phyloP scores from a whole-genome alignment of 2,329 filamentous ascomycete species.

The Pestalotiopsis sp. region DNA sequence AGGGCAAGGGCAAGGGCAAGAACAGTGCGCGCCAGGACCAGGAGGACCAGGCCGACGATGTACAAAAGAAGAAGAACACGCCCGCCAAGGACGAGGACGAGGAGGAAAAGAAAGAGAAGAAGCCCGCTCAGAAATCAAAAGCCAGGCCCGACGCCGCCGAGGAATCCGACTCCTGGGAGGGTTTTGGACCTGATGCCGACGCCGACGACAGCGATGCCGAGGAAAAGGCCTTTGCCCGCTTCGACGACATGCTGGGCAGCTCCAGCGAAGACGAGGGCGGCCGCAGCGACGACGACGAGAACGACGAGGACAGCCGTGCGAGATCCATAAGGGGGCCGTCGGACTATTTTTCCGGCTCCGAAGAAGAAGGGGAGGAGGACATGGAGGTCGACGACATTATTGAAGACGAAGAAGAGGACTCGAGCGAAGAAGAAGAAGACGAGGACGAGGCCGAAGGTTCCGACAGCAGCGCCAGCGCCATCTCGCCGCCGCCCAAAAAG shows the following conservation, averaged over 20 bases:
- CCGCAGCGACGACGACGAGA: conserved; percentile 31
- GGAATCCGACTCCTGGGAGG: conserved; percentile 28
- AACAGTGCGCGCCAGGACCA: conserved; percentile 24
- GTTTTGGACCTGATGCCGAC: conserved; percentile 5
- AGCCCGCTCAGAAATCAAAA: conserved; percentile 18
- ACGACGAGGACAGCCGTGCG: conserved; percentile 27
- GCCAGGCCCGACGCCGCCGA: conserved; percentile 17
- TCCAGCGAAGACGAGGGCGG: conserved; percentile 42
- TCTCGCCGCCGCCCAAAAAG: conserved; percentile 34
- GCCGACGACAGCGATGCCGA: conserved; percentile 18
- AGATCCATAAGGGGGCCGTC: conserved; percentile 20
- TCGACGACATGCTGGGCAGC: conserved; percentile 48
- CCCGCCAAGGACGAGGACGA: conserved; percentile 19
- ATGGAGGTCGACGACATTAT: conserved; percentile 18
- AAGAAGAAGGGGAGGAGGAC: conserved; percentile 16
- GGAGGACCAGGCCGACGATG: conserved; percentile 28
- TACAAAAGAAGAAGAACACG: conserved; percentile 29
- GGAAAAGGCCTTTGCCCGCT: conserved; percentile 44
- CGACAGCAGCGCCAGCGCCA: conserved; percentile 22
- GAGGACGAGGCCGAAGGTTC: conserved; percentile 30
- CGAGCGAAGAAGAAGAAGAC: conserved; percentile 28
- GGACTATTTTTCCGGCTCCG: conserved; percentile 18
- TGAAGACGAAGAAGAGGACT: not conserved
- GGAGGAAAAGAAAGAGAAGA: conserved; percentile 25
- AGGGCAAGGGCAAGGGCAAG: conserved; percentile 34